Conservation (phyloP, 2,329 filamentous ascomycete species). For the Fusarium circinatum region DNA sequence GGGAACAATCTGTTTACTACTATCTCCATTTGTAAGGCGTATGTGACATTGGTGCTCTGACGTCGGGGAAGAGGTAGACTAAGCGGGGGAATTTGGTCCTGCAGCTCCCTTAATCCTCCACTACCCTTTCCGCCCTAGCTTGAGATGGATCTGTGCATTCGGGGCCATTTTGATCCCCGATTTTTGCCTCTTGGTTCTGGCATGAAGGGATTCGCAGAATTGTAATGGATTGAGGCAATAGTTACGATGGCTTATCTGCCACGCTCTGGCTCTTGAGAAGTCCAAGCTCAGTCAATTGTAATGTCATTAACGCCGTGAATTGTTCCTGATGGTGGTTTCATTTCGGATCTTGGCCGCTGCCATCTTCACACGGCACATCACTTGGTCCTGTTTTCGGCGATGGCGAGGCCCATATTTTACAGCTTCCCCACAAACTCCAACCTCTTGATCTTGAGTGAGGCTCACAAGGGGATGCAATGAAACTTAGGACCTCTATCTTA, state of each 20-base stretch:
- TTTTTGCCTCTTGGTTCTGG: background rate
- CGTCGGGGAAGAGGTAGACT: background rate
- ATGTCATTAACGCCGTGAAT: background rate
- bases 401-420: background rate
- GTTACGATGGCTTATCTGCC: too few species aligned
- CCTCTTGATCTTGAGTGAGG: background rate
- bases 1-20: background rate
- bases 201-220: background rate
- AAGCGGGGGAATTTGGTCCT: slow-evolving; percentile 18
- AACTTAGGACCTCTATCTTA: too few species aligned
- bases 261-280: background rate
- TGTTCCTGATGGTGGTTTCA: background rate
- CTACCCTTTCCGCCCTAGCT: background rate
- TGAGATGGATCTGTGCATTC: background rate
- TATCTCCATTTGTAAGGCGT: background rate
- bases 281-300: background rate
- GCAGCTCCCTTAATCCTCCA: slow-evolving; percentile 1
- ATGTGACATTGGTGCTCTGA: background rate
- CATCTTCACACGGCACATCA: background rate
- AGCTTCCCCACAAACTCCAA: slow-evolving; percentile 8
- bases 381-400: background rate
- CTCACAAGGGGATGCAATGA: background rate
- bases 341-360: slow-evolving; percentile 14
- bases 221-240: background rate
- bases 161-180: background rate